phyloP scores from a whole-genome alignment of 768 basidiomycete genomes.

The Dacryopinax primogenitus region DNA sequence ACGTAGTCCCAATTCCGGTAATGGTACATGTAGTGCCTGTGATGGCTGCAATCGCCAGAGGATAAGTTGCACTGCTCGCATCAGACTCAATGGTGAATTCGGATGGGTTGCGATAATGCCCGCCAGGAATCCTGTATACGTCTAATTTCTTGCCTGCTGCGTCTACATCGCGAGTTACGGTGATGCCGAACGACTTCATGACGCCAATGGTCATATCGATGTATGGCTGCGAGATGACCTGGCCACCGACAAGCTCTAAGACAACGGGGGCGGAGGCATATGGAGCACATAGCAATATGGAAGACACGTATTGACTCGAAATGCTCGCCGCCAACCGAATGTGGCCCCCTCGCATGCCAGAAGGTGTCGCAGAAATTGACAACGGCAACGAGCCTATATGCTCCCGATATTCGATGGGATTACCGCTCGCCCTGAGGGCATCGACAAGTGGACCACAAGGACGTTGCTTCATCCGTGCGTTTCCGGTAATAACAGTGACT shows the following conservation, averaged over 20 bases:
- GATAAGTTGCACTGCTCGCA: slow-evolving; percentile 91
- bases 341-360: slow-evolving; percentile 66
- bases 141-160: slow-evolving; percentile 52
- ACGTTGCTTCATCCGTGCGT: slow-evolving; percentile 97
- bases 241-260: slow-evolving; percentile 81
- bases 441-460: slow-evolving; percentile 92
- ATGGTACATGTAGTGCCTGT: slow-evolving; percentile 96
- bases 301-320: slow-evolving; percentile 96
- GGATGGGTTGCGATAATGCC: slow-evolving; percentile 59
- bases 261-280: slow-evolving; percentile 75
- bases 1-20: slow-evolving; percentile 74
- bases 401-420: slow-evolving; percentile 64
- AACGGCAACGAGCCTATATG: slow-evolving; percentile 76
- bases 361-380: slow-evolving; percentile 51
- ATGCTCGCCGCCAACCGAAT: slow-evolving; percentile 87
- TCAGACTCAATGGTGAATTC: slow-evolving; percentile 88
- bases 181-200: slow-evolving; percentile 86
- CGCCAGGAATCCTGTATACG: slow-evolving; percentile 74
- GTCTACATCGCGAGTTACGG: slow-evolving; percentile 55
- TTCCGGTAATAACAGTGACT: slow-evolving; percentile 80
- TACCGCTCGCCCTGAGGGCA: slow-evolving; percentile 71
- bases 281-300: slow-evolving; percentile 90
- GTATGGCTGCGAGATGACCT: slow-evolving; percentile 96
- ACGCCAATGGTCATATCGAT: slow-evolving; percentile 99
- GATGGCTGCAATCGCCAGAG: slow-evolving; percentile 90